Evolutionary conservation across 495 filamentous ascomycete genomes (phyloP), one percentile per base, ranked within the genome.

Genomic region (Hypoxylon subgilvum): DNA sequence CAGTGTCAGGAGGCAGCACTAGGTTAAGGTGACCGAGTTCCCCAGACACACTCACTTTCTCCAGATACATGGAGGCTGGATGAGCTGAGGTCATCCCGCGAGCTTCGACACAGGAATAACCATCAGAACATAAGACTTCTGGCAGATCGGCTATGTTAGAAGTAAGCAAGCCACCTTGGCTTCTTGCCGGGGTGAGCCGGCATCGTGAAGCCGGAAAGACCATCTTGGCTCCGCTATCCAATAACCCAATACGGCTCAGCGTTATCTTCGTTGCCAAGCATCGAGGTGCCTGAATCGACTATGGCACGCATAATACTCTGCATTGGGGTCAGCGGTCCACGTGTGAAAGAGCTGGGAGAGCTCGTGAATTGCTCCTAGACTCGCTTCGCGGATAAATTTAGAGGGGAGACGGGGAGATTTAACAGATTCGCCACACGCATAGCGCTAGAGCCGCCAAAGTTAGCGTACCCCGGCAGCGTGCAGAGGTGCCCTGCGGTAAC

Each of bases 301-400:
- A 45, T 45, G 47, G 43, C 32, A 38, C 4, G 17, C 5, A 28
- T 35, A 19, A 23, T 53, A 56, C 53, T 57, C 53, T 48, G 48
- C 53, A 63, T 63, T 53, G 38, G 48, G 36, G 48, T 48, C 4
- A n/a, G 39, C 2, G 32, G 52, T 36, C 47, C 31, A 49, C 7
- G 25, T 19, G 7, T 22, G 14, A 32, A 16, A 36, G 35, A 57
- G 28, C 18, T 53, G 18, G 31, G 17, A 42, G 47, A 48, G 25
- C 19, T 43, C 13, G n/a, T n/a, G 13, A 52, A 36, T 45, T 38
- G 46, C 18, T 38, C 27, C 12, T 31, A 44, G 30, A 34, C 19
- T 46, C 34, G 44, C 49, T 55, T 64, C 42, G 49, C 45, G 61
- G 61, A 55, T 64, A n/a, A 59, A 58, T 64, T 52, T 50, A 22